Evolutionary conservation across 257 asterid species (phyloP).

Genomic region (Cinchona pubescens): DNA sequence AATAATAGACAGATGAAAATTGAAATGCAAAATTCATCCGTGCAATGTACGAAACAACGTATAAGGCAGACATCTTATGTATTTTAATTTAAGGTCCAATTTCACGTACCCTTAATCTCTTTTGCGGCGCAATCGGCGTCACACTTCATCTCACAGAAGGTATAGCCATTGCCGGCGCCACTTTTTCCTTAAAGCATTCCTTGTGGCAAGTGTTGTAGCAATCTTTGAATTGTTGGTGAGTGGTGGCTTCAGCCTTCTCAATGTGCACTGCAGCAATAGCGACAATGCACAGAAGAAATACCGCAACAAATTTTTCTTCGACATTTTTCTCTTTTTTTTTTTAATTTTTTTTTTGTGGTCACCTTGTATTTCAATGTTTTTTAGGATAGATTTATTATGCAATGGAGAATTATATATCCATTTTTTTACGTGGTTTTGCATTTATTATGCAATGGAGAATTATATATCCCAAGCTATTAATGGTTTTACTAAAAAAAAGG

Average conservation of each 20-base stretch:
- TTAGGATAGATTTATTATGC: background rate
- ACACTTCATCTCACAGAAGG: conserved; percentile 28
- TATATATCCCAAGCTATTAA: background rate
- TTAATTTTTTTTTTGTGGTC: background rate
- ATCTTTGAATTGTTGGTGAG: background rate
- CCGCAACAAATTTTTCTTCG: conserved; percentile 20
- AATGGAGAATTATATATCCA: background rate
- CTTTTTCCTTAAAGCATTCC: conserved; percentile 4
- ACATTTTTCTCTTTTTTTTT: background rate
- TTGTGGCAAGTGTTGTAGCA: conserved; percentile 24
- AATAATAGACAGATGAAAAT: background rate
- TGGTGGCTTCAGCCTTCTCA: conserved; percentile 5
- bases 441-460: no score
- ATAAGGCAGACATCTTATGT: background rate
- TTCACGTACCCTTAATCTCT: conserved; percentile 13
- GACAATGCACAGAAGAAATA: conserved; percentile 23
- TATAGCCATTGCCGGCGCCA: conserved; percentile 10
- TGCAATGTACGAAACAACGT: background rate
- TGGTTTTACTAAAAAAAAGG: background rate
- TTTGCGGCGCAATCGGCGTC: conserved; percentile 15
- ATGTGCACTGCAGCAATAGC: conserved; percentile 19
- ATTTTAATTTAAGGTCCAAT: no score
- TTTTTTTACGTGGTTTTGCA: background rate
- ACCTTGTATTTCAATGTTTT: conserved; percentile 11
- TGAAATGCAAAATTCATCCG: background rate